A percentile compares a stretch with the other conserved stretches of the same genome.
Conservation (phyloP, 352 stramenopile genomes). For the Stephanocyclus meneghinianus region DNA sequence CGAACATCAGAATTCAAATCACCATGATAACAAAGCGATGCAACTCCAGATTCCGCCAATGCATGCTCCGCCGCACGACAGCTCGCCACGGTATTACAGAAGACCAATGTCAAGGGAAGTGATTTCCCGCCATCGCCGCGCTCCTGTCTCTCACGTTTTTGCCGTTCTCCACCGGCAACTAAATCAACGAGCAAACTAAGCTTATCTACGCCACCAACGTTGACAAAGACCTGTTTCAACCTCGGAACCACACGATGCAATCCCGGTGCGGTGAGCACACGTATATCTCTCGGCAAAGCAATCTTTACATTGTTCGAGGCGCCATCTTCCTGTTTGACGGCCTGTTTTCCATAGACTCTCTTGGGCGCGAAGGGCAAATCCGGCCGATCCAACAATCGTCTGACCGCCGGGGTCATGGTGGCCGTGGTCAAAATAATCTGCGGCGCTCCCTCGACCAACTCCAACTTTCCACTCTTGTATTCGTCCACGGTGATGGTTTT, state of each 20-base stretch:
- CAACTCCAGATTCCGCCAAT: slow-evolving; percentile 68
- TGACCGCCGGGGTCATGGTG: slow-evolving; percentile 81
- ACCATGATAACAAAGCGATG: slow-evolving; percentile 80
- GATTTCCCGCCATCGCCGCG: not conserved
- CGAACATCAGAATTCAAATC: slow-evolving; percentile 79
- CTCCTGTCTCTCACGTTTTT: slow-evolving; percentile 23
- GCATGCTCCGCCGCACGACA: slow-evolving; percentile 78
- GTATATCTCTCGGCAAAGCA: slow-evolving; percentile 60
- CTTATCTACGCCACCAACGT: slow-evolving; percentile 81
- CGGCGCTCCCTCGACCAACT: slow-evolving; percentile 59
- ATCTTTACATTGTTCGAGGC: slow-evolving; percentile 52
- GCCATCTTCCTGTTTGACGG: slow-evolving; percentile 20
- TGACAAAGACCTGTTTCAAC: slow-evolving; percentile 78
- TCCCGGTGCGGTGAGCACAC: slow-evolving; percentile 67
- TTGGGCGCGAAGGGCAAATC: slow-evolving; percentile 41
- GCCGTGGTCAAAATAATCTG: slow-evolving; percentile 82
- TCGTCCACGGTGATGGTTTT: slow-evolving; percentile 39
- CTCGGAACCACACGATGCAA: slow-evolving; percentile 78
- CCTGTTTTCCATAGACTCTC: slow-evolving; percentile 47
- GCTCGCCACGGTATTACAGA: slow-evolving; percentile 83
- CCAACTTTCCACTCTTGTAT: slow-evolving; percentile 32
- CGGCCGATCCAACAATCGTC: slow-evolving; percentile 57
- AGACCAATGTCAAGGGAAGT: slow-evolving; percentile 75
- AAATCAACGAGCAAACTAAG: slow-evolving; percentile 76
- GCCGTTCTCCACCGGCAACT: slow-evolving; percentile 46